Conservation (phyloP, 2,329 filamentous ascomycete genomes). For the Nigrospora sphaerica region DNA sequence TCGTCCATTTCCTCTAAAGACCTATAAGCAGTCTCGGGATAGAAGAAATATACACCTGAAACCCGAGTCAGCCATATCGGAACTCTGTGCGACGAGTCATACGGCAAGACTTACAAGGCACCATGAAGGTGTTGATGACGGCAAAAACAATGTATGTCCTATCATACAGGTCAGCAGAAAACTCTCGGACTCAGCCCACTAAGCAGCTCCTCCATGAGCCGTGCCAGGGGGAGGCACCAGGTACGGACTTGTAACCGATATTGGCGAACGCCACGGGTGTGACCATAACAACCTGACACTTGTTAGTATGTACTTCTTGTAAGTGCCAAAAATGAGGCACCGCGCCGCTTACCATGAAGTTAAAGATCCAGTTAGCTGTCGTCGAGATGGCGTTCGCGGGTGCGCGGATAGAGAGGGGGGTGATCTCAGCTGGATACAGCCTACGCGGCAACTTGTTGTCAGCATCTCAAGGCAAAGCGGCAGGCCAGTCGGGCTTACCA, state of each 20-base stretch:
- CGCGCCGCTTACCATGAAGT: constrained; percentile 8
- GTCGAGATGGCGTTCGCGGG: constrained; percentile 2
- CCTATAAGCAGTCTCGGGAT: neutral
- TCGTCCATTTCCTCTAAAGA: constrained; percentile 2
- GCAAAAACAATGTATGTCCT: constrained; percentile 2
- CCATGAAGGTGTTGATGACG: neutral
- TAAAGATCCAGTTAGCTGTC: constrained; percentile 10
- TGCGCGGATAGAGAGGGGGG: constrained; percentile 3
- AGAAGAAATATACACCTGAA: neutral
- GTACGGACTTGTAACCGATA: neutral
- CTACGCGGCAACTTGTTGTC: neutral
- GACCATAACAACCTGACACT: neutral
- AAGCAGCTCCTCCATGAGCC: too few species aligned
- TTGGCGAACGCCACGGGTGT: neutral
- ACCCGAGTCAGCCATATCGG: too few species aligned
- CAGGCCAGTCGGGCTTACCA: constrained; percentile 29
- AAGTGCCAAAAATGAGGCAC: neutral
- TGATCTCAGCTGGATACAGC: constrained; percentile 5
- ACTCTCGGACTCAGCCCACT: too few species aligned
- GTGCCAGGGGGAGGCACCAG: too few species aligned
- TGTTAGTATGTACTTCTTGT: too few species aligned
- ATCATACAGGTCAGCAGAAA: too few species aligned
- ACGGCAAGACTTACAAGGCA: neutral
- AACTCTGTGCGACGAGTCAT: too few species aligned
- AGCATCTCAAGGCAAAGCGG: too few species aligned